Evolutionary conservation across 768 basidiomycete genomes (phyloP), one percentile per base, ranked within the genome.

Genomic region (Psilocybe tampanensis): DNA sequence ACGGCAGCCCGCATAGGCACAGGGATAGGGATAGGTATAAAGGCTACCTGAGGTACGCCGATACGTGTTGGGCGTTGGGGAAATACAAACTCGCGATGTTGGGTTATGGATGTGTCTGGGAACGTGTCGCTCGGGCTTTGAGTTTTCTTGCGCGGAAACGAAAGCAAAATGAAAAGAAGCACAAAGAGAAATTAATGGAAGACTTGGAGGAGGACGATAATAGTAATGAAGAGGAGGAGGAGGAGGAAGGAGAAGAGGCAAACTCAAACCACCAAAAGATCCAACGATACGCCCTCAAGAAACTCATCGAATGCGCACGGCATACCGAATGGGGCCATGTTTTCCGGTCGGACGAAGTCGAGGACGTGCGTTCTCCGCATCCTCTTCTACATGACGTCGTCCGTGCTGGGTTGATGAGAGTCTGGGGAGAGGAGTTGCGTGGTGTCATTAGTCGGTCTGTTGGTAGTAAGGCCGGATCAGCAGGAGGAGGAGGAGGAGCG

Each of bases 261-360:
- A 8, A n/a, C 29, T 29, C 29, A 80, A 36, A 58, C 64, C n/a
- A n/a, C n/a, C n/a, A n/a, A 6, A 79, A 76, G 56, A 54, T 76
- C 5, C 66, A 67, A 29, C 58, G 58, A 1, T 80, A 85, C 59
- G 80, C 79, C 56, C 29, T 82, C 44, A 78, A 78, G 64, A 78
- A 75, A 62, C 62, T 86, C 8, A 55, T 72, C 0, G 73, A 75
- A 32, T 81, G 79, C 63, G 74, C 80, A 1, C 68, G 71, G 43
- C 55, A 73, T 42, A 83, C 83, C 6, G 85, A 85, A 63, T 84
- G 83, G 83, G 83, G 81, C 5, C 55, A 67, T 18, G 67, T 79
- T 15, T 74, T 80, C 56, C 71, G 73, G 23, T 72, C 78, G 21
- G 58, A 68, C 19, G 85, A 86, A 65, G 64, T 39, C 13, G 36